These are phyloP conservation scores for Trichosporon coremiiforme DNA, from an alignment of 1,284 basidiomycete species.

Conservation along the genomic window DNA sequence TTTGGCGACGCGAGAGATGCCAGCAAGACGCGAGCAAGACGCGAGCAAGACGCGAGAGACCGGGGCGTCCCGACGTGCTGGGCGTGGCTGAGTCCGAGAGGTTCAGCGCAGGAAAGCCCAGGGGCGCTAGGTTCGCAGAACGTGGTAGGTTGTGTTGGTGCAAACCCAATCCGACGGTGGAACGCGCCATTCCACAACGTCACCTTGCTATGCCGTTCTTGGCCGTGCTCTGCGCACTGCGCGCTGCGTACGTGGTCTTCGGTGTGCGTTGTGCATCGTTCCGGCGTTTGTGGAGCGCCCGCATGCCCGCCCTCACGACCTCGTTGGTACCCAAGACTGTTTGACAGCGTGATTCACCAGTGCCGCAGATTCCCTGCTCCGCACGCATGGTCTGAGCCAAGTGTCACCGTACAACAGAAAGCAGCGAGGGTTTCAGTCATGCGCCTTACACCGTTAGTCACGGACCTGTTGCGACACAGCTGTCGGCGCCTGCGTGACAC, in stretches of 20 bases:
- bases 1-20: not conserved
- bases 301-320: not conserved
- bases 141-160: not conserved
- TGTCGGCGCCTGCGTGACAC: not conserved
- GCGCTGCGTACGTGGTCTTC: not conserved
- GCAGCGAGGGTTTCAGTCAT: too few species aligned
- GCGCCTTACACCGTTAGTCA: too few species aligned
- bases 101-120: not conserved
- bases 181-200: not conserved
- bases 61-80: not conserved
- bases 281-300: not conserved
- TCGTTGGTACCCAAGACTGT: not conserved
- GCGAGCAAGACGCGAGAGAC: not conserved
- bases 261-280: not conserved
- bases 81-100: too few species aligned
- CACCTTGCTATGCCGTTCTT: not conserved
- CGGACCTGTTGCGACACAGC: not conserved
- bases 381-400: not conserved
- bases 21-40: too few species aligned
- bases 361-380: too few species aligned
- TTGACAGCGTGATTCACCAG: too few species aligned
- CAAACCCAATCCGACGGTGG: constrained; percentile 1
- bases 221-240: not conserved
- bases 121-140: not conserved
- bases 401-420: too few species aligned